Base-by-base conservation (phyloP, 75 land plant genomes). In the Selaginella moellendorffii region DNA sequence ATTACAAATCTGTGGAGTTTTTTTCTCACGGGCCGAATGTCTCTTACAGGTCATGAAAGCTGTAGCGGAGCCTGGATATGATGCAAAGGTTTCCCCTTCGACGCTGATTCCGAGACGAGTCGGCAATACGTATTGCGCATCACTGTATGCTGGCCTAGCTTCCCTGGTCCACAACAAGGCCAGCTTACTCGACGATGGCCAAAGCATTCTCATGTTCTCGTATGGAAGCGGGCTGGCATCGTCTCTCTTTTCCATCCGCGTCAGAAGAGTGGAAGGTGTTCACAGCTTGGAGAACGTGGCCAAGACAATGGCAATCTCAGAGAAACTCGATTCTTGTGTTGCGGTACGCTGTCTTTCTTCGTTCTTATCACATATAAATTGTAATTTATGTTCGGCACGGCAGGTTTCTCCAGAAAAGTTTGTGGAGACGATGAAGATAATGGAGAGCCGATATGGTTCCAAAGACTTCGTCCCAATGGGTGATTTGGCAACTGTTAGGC, bases 51-150 rank as follows among this genome's bases (percentile, higher is more conserved):
- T 77, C 31, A 69, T 87, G 24, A 88, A 88, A 62, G 89, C 82
- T 73, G 83, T 83, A 27, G 82, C 83, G 19, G 88, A 92, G 80
- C 79, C 68, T 54, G 69, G 82, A 10, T 85, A 88, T 76, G 85
- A 85, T 64, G 73, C 65, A 28, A 92, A 92, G 77, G 87, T 92
- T 17, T 83, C 74, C 53, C 90, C 98, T 58, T 61, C 85, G 30
- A 83, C 96, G 30, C 63, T 92, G 63, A 28, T 92, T 21, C 96
- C 98, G 30, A 92, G 88, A 68, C 84, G 81, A 80, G 81, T 92
- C 64, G 98, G 98, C 28, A 92, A 92, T 76, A 88, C 83, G 90
- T 92, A 85, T 77, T 89, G 96, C 61, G 98, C 98, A 60, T 88
- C 98, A 58, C 75, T 92, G 27, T 92, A 92, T 67, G 89, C 95